Evolutionary conservation across 441 rosid genomes (phyloP).

Genomic region (Erodium texanum): DNA sequence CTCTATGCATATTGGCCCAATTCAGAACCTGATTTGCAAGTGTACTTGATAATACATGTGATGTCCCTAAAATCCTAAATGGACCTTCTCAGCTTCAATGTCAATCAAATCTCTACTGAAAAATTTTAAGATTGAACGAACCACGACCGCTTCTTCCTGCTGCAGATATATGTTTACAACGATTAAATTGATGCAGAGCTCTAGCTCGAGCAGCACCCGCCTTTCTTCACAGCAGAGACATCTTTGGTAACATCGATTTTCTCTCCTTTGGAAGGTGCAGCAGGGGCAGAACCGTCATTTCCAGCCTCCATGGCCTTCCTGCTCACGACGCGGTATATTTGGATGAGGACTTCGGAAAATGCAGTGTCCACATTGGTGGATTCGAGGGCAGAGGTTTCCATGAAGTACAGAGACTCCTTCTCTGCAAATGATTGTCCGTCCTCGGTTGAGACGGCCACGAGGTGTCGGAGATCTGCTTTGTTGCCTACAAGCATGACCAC

Average conservation of each 20-base stretch:
- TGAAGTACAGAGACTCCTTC: constrained; percentile 40
- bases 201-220: background rate
- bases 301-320: constrained; percentile 37
- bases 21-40: background rate
- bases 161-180: background rate
- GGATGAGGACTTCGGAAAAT: constrained; percentile 36
- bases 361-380: constrained; percentile 49
- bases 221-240: background rate
- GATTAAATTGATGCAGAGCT: background rate
- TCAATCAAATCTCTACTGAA: no score
- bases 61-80: background rate
- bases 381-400: constrained; percentile 58
- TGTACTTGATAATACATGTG: no score
- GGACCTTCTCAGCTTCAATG: background rate
- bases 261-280: constrained; percentile 40
- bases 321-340: constrained; percentile 42
- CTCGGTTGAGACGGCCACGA: constrained; percentile 42
- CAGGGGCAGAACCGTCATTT: constrained; percentile 35
- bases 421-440: constrained; percentile 50
- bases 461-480: constrained; percentile 39
- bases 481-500: constrained; percentile 52
- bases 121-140: background rate
- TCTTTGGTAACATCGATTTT: background rate
- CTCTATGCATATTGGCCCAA: background rate
- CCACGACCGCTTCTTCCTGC: background rate